A percentile compares a stretch with the other conserved stretches of the same genome.
phyloP scores from a whole-genome alignment of 2,329 filamentous ascomycete genomes.

The Fusarium musae region DNA sequence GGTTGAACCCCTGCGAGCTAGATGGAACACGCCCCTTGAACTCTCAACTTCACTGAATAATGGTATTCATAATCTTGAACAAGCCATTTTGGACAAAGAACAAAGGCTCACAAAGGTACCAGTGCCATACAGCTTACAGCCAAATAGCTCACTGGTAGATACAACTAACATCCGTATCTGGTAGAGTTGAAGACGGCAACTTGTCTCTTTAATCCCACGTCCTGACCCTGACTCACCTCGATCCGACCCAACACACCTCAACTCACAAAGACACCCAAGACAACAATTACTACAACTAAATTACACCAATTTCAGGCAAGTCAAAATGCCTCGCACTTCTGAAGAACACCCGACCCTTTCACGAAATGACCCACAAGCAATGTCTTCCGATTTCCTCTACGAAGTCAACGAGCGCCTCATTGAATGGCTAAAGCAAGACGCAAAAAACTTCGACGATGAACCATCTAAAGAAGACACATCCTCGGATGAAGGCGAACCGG shows the following conservation, averaged over 20 bases:
- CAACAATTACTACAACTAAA: too few species aligned
- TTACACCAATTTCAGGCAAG: too few species aligned
- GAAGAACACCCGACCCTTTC: too few species aligned
- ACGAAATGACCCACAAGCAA: background rate
- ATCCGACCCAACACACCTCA: background rate
- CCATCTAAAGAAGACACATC: fast-evolving
- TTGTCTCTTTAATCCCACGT: background rate
- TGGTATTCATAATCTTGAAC: too few species aligned
- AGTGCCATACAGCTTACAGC: fast-evolving
- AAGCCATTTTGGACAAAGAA: background rate
- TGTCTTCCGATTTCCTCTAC: background rate
- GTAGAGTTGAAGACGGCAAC: fast-evolving
- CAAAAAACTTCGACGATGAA: fast-evolving
- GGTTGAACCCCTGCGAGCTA: fast-evolving
- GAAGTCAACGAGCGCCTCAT: background rate
- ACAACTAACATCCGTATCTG: fast-evolving
- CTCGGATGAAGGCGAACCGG: background rate
- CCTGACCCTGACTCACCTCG: fast-evolving
- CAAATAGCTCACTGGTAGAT: fast-evolving
- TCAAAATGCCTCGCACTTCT: background rate
- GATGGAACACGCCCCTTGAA: fast-evolving
- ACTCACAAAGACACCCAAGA: too few species aligned
- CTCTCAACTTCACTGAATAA: background rate
- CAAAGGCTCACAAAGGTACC: fast-evolving
- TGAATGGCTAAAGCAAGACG: background rate